Evolutionary conservation across 345 rosid species (phyloP).

Genomic region (Salix exigua): DNA sequence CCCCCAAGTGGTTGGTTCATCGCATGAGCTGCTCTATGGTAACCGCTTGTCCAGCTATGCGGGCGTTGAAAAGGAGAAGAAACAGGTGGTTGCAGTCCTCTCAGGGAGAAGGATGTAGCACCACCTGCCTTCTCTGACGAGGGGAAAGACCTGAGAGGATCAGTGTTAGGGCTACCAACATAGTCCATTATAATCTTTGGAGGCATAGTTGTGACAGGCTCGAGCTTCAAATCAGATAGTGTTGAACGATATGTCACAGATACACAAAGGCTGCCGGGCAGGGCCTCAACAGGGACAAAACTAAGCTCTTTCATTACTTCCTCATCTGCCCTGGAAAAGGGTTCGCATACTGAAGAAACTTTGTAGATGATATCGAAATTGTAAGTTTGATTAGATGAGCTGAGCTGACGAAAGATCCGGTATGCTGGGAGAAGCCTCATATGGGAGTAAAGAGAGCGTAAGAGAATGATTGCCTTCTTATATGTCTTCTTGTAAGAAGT

Average conservation of each 20-base stretch:
- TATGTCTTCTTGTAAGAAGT: slow-evolving; percentile 65
- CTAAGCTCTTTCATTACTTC: slow-evolving; percentile 54
- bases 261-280: slow-evolving; percentile 62
- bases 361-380: slow-evolving; percentile 67
- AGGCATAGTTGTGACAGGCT: slow-evolving; percentile 54
- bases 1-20: slow-evolving; percentile 42
- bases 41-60: slow-evolving; percentile 93
- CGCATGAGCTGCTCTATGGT: slow-evolving; percentile 47
- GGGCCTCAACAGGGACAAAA: slow-evolving; percentile 71
- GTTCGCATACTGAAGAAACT: slow-evolving; percentile 71
- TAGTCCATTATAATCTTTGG: slow-evolving; percentile 78
- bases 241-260: slow-evolving; percentile 64
- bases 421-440: slow-evolving; percentile 83
- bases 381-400: slow-evolving; percentile 53
- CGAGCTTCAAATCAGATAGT: slow-evolving; percentile 65
- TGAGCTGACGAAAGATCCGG: slow-evolving; percentile 59
- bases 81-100: slow-evolving; percentile 49
- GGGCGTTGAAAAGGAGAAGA: slow-evolving; percentile 61
- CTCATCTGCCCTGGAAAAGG: slow-evolving; percentile 56
- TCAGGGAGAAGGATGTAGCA: slow-evolving; percentile 53
- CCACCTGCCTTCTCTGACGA: slow-evolving; percentile 50
- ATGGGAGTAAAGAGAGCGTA: slow-evolving; percentile 67
- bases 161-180: slow-evolving; percentile 82
- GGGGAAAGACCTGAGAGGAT: slow-evolving; percentile 73
- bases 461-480: slow-evolving; percentile 68